Conservation (phyloP, 1,139 yeast genomes). For the Candida sanyaensis region DNA sequence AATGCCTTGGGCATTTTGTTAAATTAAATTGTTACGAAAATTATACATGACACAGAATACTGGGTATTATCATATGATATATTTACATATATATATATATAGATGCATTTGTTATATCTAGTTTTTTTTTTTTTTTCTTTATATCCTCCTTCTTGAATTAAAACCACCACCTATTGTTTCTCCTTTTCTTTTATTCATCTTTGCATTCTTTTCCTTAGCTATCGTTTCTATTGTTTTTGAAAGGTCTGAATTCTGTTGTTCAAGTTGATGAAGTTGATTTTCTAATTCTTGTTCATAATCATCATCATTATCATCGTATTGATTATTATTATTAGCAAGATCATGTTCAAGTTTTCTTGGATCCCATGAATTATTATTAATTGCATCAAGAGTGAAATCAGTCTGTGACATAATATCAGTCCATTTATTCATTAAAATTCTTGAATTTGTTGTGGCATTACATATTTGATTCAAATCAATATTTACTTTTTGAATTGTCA, state of each 20-base stretch:
- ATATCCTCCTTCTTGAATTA: not conserved
- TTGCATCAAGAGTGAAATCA: constrained; percentile 40
- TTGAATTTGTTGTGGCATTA: constrained; percentile 35
- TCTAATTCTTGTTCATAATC: constrained; percentile 28
- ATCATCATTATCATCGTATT: constrained; percentile 23
- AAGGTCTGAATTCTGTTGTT: constrained; percentile 31
- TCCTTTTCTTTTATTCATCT: constrained; percentile 21
- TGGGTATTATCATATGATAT: no score
- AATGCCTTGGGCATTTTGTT: no score
- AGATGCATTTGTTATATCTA: not conserved
- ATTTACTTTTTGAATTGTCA: constrained; percentile 29
- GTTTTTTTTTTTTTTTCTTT: not conserved
- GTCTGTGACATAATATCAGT: constrained; percentile 48
- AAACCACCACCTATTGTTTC: constrained; percentile 22
- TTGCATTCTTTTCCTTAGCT: constrained; percentile 21
- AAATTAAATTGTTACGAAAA: no score
- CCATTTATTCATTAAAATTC: constrained; percentile 46
- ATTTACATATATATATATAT: no score
- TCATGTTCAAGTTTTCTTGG: constrained; percentile 20
- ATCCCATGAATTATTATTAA: constrained; percentile 37
- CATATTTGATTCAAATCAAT: constrained; percentile 31
- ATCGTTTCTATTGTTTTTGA: constrained; percentile 24
- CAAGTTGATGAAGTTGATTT: constrained; percentile 26
- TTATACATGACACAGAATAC: no score
- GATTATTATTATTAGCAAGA: not conserved